Percentiles rank a stretch among this genome's conserved stretches.
Evolutionary conservation across 2,329 filamentous ascomycete species (phyloP).

Genomic region (Neurospora sp.): DNA sequence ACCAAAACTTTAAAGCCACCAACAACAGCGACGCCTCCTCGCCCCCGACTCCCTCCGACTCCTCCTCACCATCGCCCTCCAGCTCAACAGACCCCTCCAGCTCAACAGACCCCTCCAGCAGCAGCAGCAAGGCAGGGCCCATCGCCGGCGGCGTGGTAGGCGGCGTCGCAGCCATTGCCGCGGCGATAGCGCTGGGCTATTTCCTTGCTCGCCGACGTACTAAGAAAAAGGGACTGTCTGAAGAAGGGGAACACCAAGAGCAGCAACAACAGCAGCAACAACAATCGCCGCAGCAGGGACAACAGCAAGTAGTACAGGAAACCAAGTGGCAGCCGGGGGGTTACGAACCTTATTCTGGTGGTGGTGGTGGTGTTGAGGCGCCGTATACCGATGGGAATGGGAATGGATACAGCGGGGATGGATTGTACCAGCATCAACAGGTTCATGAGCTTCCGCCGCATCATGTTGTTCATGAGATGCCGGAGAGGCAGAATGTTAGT

Average conservation of each 20-base stretch:
- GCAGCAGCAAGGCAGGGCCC: slow-evolving; percentile 16
- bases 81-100: neutral
- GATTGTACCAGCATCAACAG: neutral
- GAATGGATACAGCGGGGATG: neutral
- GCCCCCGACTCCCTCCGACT: neutral
- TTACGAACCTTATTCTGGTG: neutral
- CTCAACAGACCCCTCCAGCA: too few species aligned
- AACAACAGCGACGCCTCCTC: neutral
- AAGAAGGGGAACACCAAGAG: neutral
- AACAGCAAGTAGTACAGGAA: neutral
- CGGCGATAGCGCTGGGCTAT: slow-evolving; percentile 10
- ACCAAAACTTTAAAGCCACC: neutral
- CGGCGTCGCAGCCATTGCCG: slow-evolving; percentile 4
- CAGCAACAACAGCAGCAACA: neutral
- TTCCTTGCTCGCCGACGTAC: neutral
- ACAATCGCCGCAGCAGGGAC: neutral
- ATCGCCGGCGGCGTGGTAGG: slow-evolving; percentile 19
- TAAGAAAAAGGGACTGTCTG: neutral
- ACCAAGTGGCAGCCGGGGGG: neutral
- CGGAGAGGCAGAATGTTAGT: neutral
- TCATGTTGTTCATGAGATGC: neutral
- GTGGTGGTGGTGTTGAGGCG: neutral
- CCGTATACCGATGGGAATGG: neutral
- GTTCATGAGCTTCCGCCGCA: neutral
- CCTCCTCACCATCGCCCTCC: slow-evolving; percentile 5